phyloP scores from a whole-genome alignment of 2,329 filamentous ascomycete species.

The Xylaria sp. region DNA sequence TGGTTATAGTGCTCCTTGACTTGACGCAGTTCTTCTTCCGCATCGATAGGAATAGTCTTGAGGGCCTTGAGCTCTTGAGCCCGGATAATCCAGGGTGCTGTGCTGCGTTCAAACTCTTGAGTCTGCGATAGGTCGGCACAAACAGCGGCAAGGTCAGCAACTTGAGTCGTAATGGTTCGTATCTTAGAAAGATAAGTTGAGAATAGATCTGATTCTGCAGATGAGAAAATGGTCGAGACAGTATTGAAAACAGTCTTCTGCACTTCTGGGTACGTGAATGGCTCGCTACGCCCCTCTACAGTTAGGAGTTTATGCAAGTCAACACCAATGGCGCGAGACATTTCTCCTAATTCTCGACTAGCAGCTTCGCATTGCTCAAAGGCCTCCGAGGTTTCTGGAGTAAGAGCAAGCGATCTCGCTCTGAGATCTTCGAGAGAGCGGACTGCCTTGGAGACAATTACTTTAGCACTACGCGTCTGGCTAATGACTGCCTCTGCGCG shows the following conservation, averaged over 20 bases:
- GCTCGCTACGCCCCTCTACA: slow-evolving; percentile 77
- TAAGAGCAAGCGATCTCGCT: slow-evolving; percentile 77
- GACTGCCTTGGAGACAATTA: slow-evolving; percentile 81
- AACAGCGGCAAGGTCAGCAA: slow-evolving; percentile 77
- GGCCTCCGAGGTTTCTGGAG: slow-evolving; percentile 71
- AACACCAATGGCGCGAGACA: slow-evolving; percentile 74
- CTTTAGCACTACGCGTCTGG: slow-evolving; percentile 84
- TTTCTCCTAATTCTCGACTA: slow-evolving; percentile 72
- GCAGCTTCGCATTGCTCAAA: slow-evolving; percentile 77
- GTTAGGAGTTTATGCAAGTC: slow-evolving; percentile 73
- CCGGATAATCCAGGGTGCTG: slow-evolving; percentile 85
- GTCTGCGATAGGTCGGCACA: slow-evolving; percentile 77
- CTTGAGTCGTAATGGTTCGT: slow-evolving; percentile 69
- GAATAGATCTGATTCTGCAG: slow-evolving; percentile 75
- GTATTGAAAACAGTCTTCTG: slow-evolving; percentile 70
- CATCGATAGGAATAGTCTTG: slow-evolving; percentile 82
- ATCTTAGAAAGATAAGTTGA: slow-evolving; percentile 75
- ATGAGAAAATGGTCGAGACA: slow-evolving; percentile 61
- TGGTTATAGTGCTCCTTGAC: slow-evolving; percentile 85
- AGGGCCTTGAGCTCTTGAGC: slow-evolving; percentile 84
- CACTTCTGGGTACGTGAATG: slow-evolving; percentile 74
- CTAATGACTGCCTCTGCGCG: slow-evolving; percentile 78
- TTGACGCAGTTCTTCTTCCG: slow-evolving; percentile 84
- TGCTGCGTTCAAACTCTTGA: slow-evolving; percentile 79
- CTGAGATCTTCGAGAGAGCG: slow-evolving; percentile 82